A percentile compares a stretch with the other conserved stretches of the same genome.
phyloP scores from a whole-genome alignment of 169 alveolate genomes.

The Theileria luwenshuni region DNA sequence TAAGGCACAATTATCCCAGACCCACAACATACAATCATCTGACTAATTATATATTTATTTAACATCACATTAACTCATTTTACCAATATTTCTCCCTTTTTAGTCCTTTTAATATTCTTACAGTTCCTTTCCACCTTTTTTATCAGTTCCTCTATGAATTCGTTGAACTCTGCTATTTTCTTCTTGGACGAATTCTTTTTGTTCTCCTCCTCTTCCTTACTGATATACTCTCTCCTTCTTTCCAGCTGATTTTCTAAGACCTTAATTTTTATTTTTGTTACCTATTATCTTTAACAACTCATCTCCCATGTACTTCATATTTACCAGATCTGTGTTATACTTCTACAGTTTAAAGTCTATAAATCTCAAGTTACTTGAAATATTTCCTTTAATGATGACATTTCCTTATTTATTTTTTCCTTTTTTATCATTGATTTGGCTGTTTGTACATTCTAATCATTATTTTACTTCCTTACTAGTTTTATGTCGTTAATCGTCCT shows the following conservation, averaged over 20 bases:
- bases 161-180: constrained; percentile 43
- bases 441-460: constrained; percentile 7
- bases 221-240: constrained; percentile 31
- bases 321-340: constrained; percentile 42
- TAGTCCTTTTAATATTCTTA: constrained; percentile 13
- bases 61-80: too few species aligned
- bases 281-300: constrained; percentile 41
- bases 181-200: constrained; percentile 22
- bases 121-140: constrained; percentile 48
- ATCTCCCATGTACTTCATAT: constrained; percentile 29
- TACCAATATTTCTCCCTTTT: too few species aligned
- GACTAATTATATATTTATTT: too few species aligned
- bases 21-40: too few species aligned
- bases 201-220: constrained; percentile 40
- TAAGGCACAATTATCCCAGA: too few species aligned
- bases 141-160: constrained; percentile 37
- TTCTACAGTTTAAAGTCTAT: constrained; percentile 13
- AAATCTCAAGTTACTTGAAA: constrained; percentile 37
- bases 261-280: neutral
- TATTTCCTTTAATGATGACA: constrained; percentile 38
- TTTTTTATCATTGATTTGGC: constrained; percentile 25
- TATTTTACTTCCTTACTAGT: constrained; percentile 11
- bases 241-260: neutral
- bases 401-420: constrained; percentile 24
- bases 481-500: constrained; percentile 44